Base-by-base conservation (phyloP, 805 yeast genomes). In the Saturnispora ahearnii region DNA sequence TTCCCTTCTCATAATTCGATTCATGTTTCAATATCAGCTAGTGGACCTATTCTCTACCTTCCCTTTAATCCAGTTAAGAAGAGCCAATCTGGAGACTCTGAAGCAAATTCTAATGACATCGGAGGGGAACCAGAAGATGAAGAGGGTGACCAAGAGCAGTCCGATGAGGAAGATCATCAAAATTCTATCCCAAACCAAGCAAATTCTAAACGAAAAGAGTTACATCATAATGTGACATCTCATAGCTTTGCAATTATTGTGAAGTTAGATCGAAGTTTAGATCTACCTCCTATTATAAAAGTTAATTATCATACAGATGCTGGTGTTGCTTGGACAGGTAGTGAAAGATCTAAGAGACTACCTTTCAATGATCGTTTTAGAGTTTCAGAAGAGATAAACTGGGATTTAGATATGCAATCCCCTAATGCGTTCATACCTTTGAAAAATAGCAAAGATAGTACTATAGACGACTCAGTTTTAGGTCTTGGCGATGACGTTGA, bases 191-290 rank as follows among this genome's bases (percentile, higher is more conserved):
- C n/a, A 21, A 36, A 22, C 4, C 40, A 36, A 22, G 5, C 26
- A 21, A 22, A 18, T 36, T 4, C 31, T 6, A 42, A 43, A 26
- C 18, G 46, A 7, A 38, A 32, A 21, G 47, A 44, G 26, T 22
- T 41, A 29, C 62, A 55, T 31, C 66, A 62, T 48, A 61, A 55
- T 33, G 63, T 60, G 3, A 56, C 68, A 2, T 61, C 76, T 24
- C 82, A 77, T 60, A 74, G 78, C 1, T 76, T 78, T 62, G 79
- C 74, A 0, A 71, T 76, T 10, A 69, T 78, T 11, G 56, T 78
- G 2, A 78, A 74, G 55, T 58, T 78, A 2, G 58, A 65, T 10
- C 73, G 70, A 53, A 70, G 68, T 30, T 67, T 69, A 13, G 55
- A 68, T 2, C 58, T 74, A 13, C 65, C 64, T 32, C 63, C 69